Percentiles rank a stretch among this genome's conserved stretches.
Conservation (phyloP, 164 flowering plant genomes). For the Magnolia officinalis region DNA sequence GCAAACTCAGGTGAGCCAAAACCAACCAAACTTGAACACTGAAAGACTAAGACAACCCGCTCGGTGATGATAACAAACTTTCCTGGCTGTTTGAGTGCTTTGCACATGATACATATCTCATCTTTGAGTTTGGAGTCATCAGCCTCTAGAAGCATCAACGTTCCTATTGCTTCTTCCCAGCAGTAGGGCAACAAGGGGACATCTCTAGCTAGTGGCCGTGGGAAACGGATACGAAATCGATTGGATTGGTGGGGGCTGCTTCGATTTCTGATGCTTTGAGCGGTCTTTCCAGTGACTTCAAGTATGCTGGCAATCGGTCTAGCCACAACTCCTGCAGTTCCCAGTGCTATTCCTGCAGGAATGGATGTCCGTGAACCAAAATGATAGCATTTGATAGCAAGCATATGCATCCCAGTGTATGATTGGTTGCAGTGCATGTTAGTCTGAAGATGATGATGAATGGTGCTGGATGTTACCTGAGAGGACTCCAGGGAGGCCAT, state of each 20-base stretch:
- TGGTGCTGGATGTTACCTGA: slow-evolving; percentile 53
- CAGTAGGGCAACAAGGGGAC: slow-evolving; percentile 73
- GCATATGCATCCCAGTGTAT: neutral
- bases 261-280: slow-evolving; percentile 89
- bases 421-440: neutral
- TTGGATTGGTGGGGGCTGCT: slow-evolving; percentile 55
- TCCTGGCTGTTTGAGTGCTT: slow-evolving; percentile 63
- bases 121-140: slow-evolving; percentile 51
- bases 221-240: slow-evolving; percentile 66
- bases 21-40: slow-evolving; percentile 54
- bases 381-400: neutral
- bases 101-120: slow-evolving; percentile 63
- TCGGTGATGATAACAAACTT: slow-evolving; percentile 62
- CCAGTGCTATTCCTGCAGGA: slow-evolving; percentile 73
- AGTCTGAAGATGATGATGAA: neutral
- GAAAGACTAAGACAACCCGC: slow-evolving; percentile 52
- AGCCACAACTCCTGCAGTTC: slow-evolving; percentile 88
- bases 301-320: slow-evolving; percentile 94
- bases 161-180: slow-evolving; percentile 93
- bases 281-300: slow-evolving; percentile 93
- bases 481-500: slow-evolving; percentile 92
- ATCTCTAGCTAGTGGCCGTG: slow-evolving; percentile 67
- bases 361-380: neutral
- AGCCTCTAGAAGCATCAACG: slow-evolving; percentile 53
- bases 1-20: slow-evolving; percentile 59